Conservation (phyloP, 345 rosid genomes). For the Eucalyptus sp. region DNA sequence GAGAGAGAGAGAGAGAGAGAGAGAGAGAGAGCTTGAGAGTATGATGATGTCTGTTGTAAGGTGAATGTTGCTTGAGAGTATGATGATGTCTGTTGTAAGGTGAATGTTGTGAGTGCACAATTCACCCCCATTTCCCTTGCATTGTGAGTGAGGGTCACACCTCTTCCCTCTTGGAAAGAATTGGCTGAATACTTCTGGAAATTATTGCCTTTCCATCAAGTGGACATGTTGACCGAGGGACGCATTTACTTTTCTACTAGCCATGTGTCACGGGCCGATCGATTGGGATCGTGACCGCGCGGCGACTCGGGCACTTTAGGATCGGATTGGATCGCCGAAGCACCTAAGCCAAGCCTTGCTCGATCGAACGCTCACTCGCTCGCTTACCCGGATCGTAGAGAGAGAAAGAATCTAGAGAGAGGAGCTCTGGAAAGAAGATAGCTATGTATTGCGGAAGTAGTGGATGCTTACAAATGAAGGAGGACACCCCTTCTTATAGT, state of each 20-base stretch:
- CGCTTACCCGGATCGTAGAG: too few relatives aligned
- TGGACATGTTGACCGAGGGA: neutral
- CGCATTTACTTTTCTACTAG: neutral
- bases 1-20: neutral
- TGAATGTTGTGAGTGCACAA: neutral
- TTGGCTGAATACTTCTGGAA: neutral
- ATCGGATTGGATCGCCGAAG: too few relatives aligned
- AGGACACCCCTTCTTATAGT: too few relatives aligned
- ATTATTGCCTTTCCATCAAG: neutral
- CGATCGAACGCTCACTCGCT: too few relatives aligned
- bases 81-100: neutral
- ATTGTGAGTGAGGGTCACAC: neutral
- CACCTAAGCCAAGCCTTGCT: too few relatives aligned
- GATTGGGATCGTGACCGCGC: too few relatives aligned
- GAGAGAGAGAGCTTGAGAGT: neutral
- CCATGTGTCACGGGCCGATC: neutral
- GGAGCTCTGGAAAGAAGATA: too few relatives aligned
- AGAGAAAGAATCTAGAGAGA: too few relatives aligned
- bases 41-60: neutral
- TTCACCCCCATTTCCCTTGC: neutral
- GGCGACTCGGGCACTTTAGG: too few relatives aligned
- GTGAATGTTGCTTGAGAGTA: neutral
- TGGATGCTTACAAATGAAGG: too few relatives aligned
- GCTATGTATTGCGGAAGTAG: too few relatives aligned
- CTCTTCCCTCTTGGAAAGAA: neutral